These are phyloP conservation scores for Piloderma croceum DNA, from an alignment of 768 basidiomycete species.

Conservation along the genomic window DNA sequence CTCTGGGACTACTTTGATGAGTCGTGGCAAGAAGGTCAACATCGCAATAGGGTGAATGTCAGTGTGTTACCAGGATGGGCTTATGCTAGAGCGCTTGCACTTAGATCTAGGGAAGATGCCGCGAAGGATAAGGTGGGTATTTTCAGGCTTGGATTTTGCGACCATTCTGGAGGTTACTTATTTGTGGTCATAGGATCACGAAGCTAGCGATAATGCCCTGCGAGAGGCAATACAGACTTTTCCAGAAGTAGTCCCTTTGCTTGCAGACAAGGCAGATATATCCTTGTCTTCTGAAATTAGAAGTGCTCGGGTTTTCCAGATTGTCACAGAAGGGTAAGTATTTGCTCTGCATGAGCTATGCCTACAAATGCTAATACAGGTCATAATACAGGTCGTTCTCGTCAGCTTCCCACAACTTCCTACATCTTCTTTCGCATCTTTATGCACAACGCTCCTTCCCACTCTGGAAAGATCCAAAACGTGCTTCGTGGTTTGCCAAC, in stretches of 20 bases:
- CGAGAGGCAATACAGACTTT: conserved; percentile 69
- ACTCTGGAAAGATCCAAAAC: conserved; percentile 74
- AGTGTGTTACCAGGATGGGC: conserved; percentile 71
- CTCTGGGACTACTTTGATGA: conserved; percentile 47
- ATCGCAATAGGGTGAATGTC: conserved; percentile 38
- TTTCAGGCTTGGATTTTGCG: not conserved
- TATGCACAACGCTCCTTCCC: conserved; percentile 74
- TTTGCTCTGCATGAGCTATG: conserved; percentile 14
- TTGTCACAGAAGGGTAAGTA: conserved; percentile 65
- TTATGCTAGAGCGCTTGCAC: conserved; percentile 65
- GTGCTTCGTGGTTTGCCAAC: conserved; percentile 63
- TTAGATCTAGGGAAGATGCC: conserved; percentile 48
- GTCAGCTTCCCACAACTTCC: conserved; percentile 36
- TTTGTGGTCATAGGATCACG: conserved; percentile 37
- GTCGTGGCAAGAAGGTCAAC: conserved; percentile 13
- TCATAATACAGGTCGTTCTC: conserved; percentile 29
- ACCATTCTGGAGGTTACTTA: not conserved
- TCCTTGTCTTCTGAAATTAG: conserved; percentile 53
- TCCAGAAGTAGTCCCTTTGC: conserved; percentile 73
- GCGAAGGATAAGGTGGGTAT: conserved; percentile 33
- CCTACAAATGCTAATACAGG: conserved; percentile 8
- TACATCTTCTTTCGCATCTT: conserved; percentile 83
- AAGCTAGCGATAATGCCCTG: conserved; percentile 61
- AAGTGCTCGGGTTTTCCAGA: conserved; percentile 57
- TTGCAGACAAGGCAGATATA: conserved; percentile 84